Base-by-base conservation (phyloP, 257 asterid genomes). In the Datura wrightii region DNA sequence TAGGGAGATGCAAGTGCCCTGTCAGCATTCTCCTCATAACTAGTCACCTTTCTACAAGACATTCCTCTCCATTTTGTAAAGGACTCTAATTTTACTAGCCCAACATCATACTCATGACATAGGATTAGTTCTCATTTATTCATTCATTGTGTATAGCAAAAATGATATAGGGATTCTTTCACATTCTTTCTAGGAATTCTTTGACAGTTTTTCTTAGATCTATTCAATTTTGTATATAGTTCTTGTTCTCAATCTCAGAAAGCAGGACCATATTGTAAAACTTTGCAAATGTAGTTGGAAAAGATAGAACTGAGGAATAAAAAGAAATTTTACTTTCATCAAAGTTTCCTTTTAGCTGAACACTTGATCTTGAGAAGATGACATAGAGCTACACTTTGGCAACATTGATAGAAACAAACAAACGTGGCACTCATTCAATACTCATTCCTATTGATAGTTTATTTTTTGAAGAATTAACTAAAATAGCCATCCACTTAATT, bases 111-210 rank as follows among this genome's bases (percentile, higher is more conserved):
- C 46, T 36, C 24, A 55, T 44, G 42, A 84, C 80, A 53, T 46
- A 80, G 82, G 84, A 14, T 48, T 79, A 74, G 53, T 44, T 81
- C 81, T 85, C 86, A 88, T 90, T 41, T 55, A 87, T 88, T 86
- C 6, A 84, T 89, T 87, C 87, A 16, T 80, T 85, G 86, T 88
- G 92, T 79, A 90, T 91, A 92, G 92, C 16, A 85, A 86, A 85
- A 90, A 87, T 86, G 90, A 86, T 81, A 39, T 84, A 87, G 90
- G 86, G 80, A 78, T 90, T 89, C 86, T 86, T 86, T 79, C 83
- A 72, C 79, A 87, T 86, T 88, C 63, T 89, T 87, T 85, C 59
- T 16, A 87, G 90, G 88, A 65, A 82, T 85, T 79, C 67, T 88
- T 86, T 82, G 79, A 53, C 59, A 53, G 2, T 52, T 63, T 67